Base-by-base conservation (phyloP, 441 rosid species). In the Hura crepitans region DNA sequence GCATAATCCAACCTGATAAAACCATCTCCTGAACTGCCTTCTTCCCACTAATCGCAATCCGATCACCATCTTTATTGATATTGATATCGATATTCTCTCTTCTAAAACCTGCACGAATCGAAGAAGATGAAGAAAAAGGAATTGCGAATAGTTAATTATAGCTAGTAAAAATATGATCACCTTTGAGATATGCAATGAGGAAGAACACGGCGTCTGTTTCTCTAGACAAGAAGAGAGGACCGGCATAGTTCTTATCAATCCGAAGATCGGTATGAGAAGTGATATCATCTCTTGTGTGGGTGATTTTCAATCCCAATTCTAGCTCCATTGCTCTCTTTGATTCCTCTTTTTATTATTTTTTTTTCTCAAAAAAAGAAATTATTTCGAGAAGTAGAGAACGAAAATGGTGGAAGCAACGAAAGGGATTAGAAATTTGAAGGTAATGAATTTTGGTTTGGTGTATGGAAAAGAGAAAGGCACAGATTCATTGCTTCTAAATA, bases 281-380 rank as follows among this genome's bases (percentile, higher is more conserved):
- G 50, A 74, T 70, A 69, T 88, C 91, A 27, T 88, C 92, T 77
- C 84, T 87, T 14, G 81, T 83, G 59, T 68, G 88, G 4, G 92
- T 87, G 78, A 89, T 79, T 85, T 86, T 89, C 39, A 93, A 80
- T 62, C 92, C 96, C 56, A 93, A 49, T 81, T 93, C 95, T 2
- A 93, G 76, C 88, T 91, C 96, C 97, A 91, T 91, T 20, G 0
- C 46, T 33, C 17, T 8, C n/a, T 39, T 9, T 30, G 1, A 46
- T 20, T 61, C 45, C 39, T 49, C 37, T 65, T 66, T 14, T n/a
- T n/a, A n/a, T n/a, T n/a, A n/a, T n/a, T n/a, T n/a, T n/a, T n/a
- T n/a, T n/a, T n/a, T n/a, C n/a, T 33, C 4, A 8, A 1, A 0
- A 0, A 31, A 33, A 64, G 0, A 30, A 69, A 9, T 2, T 17